Evolutionary conservation across 768 basidiomycete species (phyloP).

Genomic region (Rhodotorula graminis): DNA sequence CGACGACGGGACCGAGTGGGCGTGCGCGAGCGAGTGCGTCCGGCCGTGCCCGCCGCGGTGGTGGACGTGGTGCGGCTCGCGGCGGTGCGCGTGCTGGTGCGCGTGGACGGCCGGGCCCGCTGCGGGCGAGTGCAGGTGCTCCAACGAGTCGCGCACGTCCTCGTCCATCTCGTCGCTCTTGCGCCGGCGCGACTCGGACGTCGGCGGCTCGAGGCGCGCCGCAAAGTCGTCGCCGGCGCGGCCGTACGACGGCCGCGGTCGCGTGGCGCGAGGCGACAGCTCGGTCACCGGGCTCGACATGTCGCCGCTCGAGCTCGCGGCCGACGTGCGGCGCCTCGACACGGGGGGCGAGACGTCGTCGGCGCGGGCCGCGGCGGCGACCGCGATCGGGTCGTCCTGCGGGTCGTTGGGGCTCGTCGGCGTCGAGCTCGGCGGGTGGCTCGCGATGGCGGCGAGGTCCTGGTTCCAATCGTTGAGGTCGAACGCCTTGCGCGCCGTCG

Average conservation of each 20-base stretch:
- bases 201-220: constrained; percentile 13
- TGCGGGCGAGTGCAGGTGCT: background rate
- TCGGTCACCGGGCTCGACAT: constrained; percentile 35
- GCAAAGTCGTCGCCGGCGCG: constrained; percentile 6
- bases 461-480: constrained; percentile 37
- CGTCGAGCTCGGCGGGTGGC: constrained; percentile 27
- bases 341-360: background rate
- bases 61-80: constrained; percentile 8
- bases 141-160: constrained; percentile 15
- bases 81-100: background rate
- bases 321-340: constrained; percentile 7
- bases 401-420: constrained; percentile 16
- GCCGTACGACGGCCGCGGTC: constrained; percentile 7
- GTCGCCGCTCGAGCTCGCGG: constrained; percentile 7
- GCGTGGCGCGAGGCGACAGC: constrained; percentile 4
- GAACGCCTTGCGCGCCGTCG: constrained; percentile 35
- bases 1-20: constrained; percentile 30
- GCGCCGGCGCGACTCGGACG: constrained; percentile 27
- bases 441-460: constrained; percentile 36
- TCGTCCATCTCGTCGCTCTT: constrained; percentile 40
- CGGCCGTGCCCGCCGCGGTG: constrained; percentile 2
- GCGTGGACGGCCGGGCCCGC: background rate
- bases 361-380: background rate
- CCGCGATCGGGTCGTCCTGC: background rate
- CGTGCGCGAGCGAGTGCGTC: constrained; percentile 33